A percentile compares a stretch with the other conserved stretches of the same genome.
Evolutionary conservation across 2,329 filamentous ascomycete species (phyloP).

Genomic region (Aureobasidium sp.): DNA sequence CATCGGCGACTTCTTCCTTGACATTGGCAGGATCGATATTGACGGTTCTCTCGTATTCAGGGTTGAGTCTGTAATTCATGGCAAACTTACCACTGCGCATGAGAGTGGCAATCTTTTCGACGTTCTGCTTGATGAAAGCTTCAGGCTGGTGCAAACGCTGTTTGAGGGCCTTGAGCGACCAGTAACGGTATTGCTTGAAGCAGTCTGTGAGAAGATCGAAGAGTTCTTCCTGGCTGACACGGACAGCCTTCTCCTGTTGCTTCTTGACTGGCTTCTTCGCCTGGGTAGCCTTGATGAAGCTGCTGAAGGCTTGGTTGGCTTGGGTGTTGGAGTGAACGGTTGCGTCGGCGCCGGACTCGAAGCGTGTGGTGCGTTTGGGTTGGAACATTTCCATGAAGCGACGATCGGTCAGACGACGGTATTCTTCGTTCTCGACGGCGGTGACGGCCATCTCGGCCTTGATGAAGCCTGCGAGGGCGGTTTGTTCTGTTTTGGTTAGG

Average conservation of each 20-base stretch:
- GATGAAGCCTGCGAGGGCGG: conserved; percentile 64
- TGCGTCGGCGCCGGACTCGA: conserved; percentile 36
- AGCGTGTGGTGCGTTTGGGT: conserved; percentile 45
- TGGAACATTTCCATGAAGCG: conserved; percentile 34
- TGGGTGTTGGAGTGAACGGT: conserved; percentile 30
- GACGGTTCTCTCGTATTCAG: conserved; percentile 55
- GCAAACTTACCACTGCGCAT: conserved; percentile 79
- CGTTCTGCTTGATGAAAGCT: conserved; percentile 77
- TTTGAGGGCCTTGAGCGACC: conserved; percentile 85
- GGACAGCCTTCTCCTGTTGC: conserved; percentile 73
- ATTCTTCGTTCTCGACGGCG: conserved; percentile 66
- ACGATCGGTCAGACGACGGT: conserved; percentile 53
- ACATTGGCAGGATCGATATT: conserved; percentile 44
- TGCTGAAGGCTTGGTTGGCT: conserved; percentile 26
- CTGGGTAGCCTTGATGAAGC: conserved; percentile 30
- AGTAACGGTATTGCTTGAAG: conserved; percentile 84
- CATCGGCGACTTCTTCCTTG: conserved; percentile 43
- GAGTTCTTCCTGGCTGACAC: conserved; percentile 82
- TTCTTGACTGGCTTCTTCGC: conserved; percentile 35
- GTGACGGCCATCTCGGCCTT: conserved; percentile 70
- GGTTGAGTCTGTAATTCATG: conserved; percentile 75
- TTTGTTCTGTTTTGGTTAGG: conserved; percentile 56
- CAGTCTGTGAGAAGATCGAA: conserved; percentile 76
- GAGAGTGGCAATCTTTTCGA: conserved; percentile 75
- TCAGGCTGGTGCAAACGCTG: conserved; percentile 77